Evolutionary conservation across 1,284 basidiomycete genomes (phyloP).

Genomic region (Apiotrichum brassicae): DNA sequence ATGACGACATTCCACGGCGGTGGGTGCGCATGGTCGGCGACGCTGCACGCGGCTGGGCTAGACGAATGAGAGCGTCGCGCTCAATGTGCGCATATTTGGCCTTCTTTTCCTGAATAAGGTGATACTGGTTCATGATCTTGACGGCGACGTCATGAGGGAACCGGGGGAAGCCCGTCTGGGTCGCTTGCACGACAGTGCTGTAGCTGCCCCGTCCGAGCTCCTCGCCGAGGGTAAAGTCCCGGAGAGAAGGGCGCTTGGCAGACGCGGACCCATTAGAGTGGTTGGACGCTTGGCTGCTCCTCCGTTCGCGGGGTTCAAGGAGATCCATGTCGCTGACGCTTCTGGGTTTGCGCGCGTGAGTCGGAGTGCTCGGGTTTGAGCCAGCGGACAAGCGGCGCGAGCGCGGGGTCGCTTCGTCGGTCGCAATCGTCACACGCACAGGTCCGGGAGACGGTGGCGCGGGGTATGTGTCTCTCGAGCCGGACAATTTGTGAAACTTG

Average conservation of each 20-base stretch:
- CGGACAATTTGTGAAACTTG: neutral
- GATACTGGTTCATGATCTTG: constrained; percentile 52
- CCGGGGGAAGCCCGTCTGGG: neutral
- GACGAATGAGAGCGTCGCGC: constrained; percentile 49
- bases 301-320: constrained; percentile 25
- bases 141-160: constrained; percentile 40
- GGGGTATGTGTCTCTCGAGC: neutral
- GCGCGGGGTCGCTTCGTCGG: neutral
- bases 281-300: constrained; percentile 31
- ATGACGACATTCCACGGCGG: constrained; percentile 29
- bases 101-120: constrained; percentile 50
- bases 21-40: constrained; percentile 33
- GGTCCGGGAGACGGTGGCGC: neutral
- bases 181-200: constrained; percentile 30
- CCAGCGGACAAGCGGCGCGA: neutral
- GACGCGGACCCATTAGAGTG: constrained; percentile 16
- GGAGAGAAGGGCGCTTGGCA: constrained; percentile 23
- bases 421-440: neutral
- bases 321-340: constrained; percentile 7
- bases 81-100: constrained; percentile 53
- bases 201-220: constrained; percentile 47
- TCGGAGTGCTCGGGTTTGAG: neutral
- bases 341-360: neutral
- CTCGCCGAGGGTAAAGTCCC: constrained; percentile 44
- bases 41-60: constrained; percentile 43